phyloP scores from a whole-genome alignment of 257 asterid species.

The Jacaranda mimosifolia region DNA sequence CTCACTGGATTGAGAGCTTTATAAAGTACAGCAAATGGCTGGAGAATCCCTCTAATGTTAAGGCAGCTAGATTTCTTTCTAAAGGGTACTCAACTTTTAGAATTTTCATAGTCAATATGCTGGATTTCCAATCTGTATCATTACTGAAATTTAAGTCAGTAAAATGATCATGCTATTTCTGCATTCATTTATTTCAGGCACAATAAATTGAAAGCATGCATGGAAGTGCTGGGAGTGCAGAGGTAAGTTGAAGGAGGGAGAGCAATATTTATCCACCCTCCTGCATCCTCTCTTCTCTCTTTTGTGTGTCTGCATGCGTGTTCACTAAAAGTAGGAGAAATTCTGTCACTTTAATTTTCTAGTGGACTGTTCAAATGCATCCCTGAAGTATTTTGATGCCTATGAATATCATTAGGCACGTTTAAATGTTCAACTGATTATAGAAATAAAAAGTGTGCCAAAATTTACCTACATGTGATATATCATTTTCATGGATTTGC shows the following conservation, averaged over 20 bases:
- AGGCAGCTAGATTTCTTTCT: conserved; percentile 92
- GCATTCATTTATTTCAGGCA: conserved; percentile 66
- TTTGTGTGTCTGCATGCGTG: conserved; percentile 3
- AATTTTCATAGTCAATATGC: conserved; percentile 30
- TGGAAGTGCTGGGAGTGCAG: conserved; percentile 74
- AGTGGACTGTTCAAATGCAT: conserved; percentile 21
- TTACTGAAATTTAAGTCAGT: conserved; percentile 16
- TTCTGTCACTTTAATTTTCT: conserved; percentile 26
- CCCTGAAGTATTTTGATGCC: not conserved
- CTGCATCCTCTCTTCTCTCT: conserved; percentile 18
- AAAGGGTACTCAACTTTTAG: conserved; percentile 67
- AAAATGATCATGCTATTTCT: conserved; percentile 33
- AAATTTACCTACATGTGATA: conserved; percentile 4
- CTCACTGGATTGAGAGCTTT: conserved; percentile 93
- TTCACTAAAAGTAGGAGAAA: conserved; percentile 24
- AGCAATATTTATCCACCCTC: not conserved
- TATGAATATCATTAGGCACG: not conserved
- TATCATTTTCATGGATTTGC: not conserved
- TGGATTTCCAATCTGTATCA: not conserved
- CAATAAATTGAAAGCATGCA: conserved; percentile 71
- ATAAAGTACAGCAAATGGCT: conserved; percentile 95
- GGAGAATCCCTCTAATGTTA: conserved; percentile 79
- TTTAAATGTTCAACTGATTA: not conserved
- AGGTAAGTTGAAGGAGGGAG: conserved; percentile 65
- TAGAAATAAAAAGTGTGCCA: conserved; percentile 4